Percentiles rank a stretch among this genome's conserved stretches.
phyloP scores from a whole-genome alignment of 805 yeast genomes.

The Candida namnaoensis region DNA sequence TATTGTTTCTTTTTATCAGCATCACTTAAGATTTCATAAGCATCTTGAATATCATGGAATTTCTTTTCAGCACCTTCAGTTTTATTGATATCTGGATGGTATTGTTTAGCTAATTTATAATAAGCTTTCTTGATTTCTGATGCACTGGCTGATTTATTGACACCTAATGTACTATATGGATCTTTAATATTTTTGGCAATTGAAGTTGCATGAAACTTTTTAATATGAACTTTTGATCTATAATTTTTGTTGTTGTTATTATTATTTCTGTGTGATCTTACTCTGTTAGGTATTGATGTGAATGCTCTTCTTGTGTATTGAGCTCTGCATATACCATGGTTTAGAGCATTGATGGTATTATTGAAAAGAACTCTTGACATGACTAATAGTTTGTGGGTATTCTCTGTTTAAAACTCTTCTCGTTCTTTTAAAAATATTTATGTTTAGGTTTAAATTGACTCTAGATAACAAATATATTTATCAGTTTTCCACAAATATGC shows the following conservation, averaged over 20 bases:
- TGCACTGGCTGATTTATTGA: slow-evolving; percentile 57
- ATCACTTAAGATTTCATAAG: slow-evolving; percentile 86
- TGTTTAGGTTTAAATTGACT: no score
- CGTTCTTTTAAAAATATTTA: no score
- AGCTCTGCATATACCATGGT: neutral
- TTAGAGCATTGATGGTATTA: neutral
- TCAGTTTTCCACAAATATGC: no score
- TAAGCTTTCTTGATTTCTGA: slow-evolving; percentile 94
- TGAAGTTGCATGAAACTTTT: slow-evolving; percentile 27
- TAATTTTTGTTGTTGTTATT: no score
- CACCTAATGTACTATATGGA: slow-evolving; percentile 83
- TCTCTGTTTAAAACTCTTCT: no score
- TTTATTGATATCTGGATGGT: slow-evolving; percentile 95
- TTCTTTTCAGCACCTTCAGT: slow-evolving; percentile 79
- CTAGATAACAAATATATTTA: no score
- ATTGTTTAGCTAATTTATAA: slow-evolving; percentile 86
- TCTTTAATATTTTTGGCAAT: slow-evolving; percentile 34
- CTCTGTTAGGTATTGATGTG: neutral
- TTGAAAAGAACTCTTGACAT: neutral
- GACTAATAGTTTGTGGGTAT: no score
- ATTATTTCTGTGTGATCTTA: neutral
- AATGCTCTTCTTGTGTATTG: neutral
- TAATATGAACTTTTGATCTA: no score
- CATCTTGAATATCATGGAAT: slow-evolving; percentile 90
- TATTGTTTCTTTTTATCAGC: slow-evolving; percentile 79